Evolutionary conservation across 139 green algal genomes (phyloP), one percentile per base, ranked within the genome.

Genomic region (Chlorella sorokiniana): DNA sequence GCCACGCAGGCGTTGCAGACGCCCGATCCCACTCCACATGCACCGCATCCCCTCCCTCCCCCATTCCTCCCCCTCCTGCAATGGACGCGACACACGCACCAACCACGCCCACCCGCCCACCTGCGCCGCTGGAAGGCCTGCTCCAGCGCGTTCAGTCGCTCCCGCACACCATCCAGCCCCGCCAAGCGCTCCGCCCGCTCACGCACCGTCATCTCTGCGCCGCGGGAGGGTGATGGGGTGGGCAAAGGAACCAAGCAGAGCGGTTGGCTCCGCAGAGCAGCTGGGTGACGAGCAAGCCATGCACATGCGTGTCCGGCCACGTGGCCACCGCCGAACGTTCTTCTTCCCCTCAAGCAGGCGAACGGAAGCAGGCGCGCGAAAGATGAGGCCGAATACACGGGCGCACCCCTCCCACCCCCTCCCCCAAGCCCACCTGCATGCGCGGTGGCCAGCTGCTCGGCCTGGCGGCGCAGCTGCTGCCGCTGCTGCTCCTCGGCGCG

Each of bases 381-480:
- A 56, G 48, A 56, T 65, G 56, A 31, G 29, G 22, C 18, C 56
- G n/a, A 65, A 22, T n/a, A 65, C 16, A 16, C 48, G 16, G 48
- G 48, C 48, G 6, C 63, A 45, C 10, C 63, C 35, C 9, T 3
- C 42, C 41, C 1, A 4, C 69, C 69, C 3, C 65, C 67, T 56
- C 40, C 67, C 40, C 23, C 42, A 16, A 44, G 44, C 45, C 8
- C 31, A 79, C 73, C 73, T 23, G 80, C 81, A 9, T 84, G 71
- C 11, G 72, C 81, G 31, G 56, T 71, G 31, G 83, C 54, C 59
- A 88, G 63, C 35, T 69, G 40, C 61, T 81, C 68, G 40, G 76
- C 85, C 81, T 89, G 85, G 29, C 63, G 51, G 54, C 69, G 38
- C 74, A 88, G 45, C 73, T 84, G 41, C n/a, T 69, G 38, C n/a